Evolutionary conservation across 495 filamentous ascomycete genomes (phyloP).

Genomic region (Penicillium chermesinum): DNA sequence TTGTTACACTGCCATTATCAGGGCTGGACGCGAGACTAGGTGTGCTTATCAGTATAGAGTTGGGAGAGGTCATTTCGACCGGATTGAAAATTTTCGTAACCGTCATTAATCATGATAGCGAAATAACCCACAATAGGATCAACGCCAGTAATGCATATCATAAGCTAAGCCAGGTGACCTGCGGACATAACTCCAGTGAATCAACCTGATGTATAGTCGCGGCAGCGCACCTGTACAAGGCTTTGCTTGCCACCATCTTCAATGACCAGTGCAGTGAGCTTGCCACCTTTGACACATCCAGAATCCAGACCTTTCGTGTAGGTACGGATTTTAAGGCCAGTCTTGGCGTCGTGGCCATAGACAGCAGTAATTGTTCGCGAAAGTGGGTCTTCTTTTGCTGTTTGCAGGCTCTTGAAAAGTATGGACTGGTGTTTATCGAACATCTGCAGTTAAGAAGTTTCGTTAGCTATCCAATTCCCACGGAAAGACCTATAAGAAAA

Average conservation of each 20-base stretch:
- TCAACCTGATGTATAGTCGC: conserved; percentile 16
- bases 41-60: too few species aligned
- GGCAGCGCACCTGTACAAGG: conserved; percentile 34
- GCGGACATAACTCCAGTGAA: too few species aligned
- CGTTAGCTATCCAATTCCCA: not conserved
- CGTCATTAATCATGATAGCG: not conserved
- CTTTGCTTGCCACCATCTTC: conserved; percentile 41
- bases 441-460: conserved; percentile 30
- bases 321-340: conserved; percentile 57
- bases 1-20: too few species aligned
- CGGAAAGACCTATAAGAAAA: not conserved
- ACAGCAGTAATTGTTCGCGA: conserved; percentile 51
- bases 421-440: conserved; percentile 55
- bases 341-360: conserved; percentile 82
- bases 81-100: not conserved
- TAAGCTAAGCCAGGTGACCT: too few species aligned
- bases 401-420: conserved; percentile 20
- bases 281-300: conserved; percentile 68
- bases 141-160: not conserved
- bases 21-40: too few species aligned
- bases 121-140: not conserved
- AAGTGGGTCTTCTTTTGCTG: conserved; percentile 13
- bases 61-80: too few species aligned
- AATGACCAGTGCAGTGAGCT: conserved; percentile 73
- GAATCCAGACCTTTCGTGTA: conserved; percentile 85